phyloP scores from a whole-genome alignment of 177 flowering plant genomes.

The Telopea speciosissima region DNA sequence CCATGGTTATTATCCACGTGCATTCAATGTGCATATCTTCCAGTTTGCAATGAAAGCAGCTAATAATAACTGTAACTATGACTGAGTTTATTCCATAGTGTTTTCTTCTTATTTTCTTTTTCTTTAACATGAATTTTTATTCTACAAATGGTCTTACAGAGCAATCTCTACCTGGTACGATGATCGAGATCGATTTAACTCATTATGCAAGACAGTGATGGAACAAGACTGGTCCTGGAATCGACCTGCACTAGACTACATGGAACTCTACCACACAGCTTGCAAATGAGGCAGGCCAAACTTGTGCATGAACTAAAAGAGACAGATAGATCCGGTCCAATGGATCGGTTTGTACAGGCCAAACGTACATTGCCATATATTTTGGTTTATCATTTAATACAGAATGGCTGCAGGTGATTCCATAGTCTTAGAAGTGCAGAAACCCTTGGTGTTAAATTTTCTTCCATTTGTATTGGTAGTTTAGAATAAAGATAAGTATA shows the following conservation, averaged over 20 bases:
- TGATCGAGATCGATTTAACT: conserved; percentile 69
- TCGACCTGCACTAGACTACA: conserved; percentile 90
- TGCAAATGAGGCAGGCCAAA: conserved; percentile 31
- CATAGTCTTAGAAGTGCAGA: background rate
- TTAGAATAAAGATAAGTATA: conserved; percentile 25
- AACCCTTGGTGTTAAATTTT: background rate
- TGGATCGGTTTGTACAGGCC: conserved; percentile 13
- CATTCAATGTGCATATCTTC: too few relatives aligned
- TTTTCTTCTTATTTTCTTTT: too few relatives aligned
- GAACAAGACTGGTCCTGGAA: conserved; percentile 99
- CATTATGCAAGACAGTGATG: conserved; percentile 80
- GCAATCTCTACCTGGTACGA: conserved; percentile 88
- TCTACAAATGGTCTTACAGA: conserved; percentile 29
- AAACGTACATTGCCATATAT: background rate
- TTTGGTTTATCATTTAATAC: background rate
- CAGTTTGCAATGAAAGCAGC: background rate
- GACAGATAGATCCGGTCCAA: background rate
- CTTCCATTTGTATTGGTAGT: background rate
- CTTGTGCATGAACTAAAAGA: background rate
- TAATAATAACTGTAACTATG: background rate
- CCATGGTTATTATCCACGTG: too few relatives aligned
- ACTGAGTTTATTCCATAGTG: background rate
- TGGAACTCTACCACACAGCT: conserved; percentile 89
- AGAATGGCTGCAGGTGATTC: background rate
- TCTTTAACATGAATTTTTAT: too few relatives aligned